Evolutionary conservation across 192 early-diverging fungal species (phyloP).

Genomic region (Coemansia sp.): DNA sequence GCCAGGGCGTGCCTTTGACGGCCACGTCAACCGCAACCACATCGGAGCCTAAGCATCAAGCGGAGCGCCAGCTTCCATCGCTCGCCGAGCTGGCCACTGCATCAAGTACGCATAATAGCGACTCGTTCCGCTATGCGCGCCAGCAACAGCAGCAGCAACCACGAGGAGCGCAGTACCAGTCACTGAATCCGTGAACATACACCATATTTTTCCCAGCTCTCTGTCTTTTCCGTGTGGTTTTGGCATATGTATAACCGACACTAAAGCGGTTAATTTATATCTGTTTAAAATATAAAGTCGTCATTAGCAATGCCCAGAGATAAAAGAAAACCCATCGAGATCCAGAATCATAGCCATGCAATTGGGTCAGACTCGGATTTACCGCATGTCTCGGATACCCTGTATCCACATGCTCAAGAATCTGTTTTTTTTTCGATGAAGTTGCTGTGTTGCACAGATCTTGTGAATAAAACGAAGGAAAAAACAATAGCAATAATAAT

Average conservation of each 20-base stretch:
- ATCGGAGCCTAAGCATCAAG: conserved; percentile 11
- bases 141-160: conserved; percentile 27
- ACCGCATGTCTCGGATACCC: neutral
- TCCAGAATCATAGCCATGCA: too few relatives aligned
- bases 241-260: too few relatives aligned
- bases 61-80: conserved; percentile 44
- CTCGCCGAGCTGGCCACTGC: conserved; percentile 47
- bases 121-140: conserved; percentile 29
- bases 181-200: conserved; percentile 17
- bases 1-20: neutral
- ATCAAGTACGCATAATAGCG: conserved; percentile 27
- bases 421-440: too few relatives aligned
- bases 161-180: conserved; percentile 8
- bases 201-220: neutral
- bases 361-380: neutral
- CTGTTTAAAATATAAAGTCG: too few relatives aligned
- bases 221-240: neutral
- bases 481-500: too few relatives aligned
- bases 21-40: neutral
- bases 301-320: too few relatives aligned
- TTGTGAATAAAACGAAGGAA: too few relatives aligned
- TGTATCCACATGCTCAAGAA: neutral
- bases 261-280: too few relatives aligned
- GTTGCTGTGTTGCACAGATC: too few relatives aligned
- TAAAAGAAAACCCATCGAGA: too few relatives aligned